These are phyloP conservation scores for Colletotrichum destructivum DNA, from an alignment of 2,329 filamentous ascomycete genomes.

Conservation along the genomic window DNA sequence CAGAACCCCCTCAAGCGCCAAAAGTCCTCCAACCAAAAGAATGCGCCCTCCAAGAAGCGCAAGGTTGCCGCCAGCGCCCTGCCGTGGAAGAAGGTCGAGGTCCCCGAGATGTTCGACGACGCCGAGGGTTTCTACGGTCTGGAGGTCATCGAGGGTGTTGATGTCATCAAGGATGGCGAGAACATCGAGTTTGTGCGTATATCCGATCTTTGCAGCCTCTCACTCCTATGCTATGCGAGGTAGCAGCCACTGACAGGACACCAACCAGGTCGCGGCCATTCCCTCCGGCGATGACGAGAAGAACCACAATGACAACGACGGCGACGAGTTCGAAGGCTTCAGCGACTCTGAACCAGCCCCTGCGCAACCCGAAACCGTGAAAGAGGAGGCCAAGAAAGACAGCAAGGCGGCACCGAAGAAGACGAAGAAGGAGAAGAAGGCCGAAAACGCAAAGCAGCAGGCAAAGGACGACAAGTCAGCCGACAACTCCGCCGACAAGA, in stretches of 20 bases:
- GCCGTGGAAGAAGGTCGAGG: conserved; percentile 71
- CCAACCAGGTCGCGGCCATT: conserved; percentile 17
- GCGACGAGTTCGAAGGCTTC: conserved; percentile 77
- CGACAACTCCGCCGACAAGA: neutral
- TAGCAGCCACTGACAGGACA: neutral
- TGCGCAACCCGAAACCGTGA: conserved; percentile 46
- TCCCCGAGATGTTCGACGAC: conserved; percentile 86
- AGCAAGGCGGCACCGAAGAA: conserved; percentile 48
- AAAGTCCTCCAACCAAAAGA: conserved; percentile 31
- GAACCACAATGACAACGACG: conserved; percentile 51
- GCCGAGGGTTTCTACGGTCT: conserved; percentile 95
- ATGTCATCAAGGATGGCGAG: conserved; percentile 79
- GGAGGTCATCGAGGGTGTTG: conserved; percentile 92
- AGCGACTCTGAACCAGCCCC: conserved; percentile 62
- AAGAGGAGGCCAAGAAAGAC: conserved; percentile 49
- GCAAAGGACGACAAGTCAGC: conserved; percentile 44
- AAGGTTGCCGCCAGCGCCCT: conserved; percentile 64
- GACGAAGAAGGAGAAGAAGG: conserved; percentile 48
- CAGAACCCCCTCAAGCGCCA: conserved; percentile 40
- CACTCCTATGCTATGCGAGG: neutral
- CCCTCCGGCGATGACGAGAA: conserved; percentile 20
- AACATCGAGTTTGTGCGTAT: conserved; percentile 69
- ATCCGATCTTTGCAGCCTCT: rapidly evolving
- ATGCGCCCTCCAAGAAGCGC: conserved; percentile 49
- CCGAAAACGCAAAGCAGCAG: conserved; percentile 51